Conservation (phyloP, 768 basidiomycete genomes). For the Pleurotus tuoliensis region DNA sequence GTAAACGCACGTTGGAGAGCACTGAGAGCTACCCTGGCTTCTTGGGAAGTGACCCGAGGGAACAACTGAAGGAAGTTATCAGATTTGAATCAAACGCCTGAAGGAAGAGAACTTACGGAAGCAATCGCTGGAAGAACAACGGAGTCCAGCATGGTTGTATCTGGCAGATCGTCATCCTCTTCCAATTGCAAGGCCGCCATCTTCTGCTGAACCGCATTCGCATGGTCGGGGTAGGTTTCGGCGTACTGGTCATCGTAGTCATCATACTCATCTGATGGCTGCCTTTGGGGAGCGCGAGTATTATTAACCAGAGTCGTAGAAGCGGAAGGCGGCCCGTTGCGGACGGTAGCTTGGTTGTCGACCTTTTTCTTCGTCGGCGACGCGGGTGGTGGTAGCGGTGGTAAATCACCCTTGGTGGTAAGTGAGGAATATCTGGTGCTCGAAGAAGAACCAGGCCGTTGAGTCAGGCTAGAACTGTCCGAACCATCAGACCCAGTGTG, state of each 20-base stretch:
- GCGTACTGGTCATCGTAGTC: slow-evolving; percentile 58
- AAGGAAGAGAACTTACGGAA: slow-evolving; percentile 56
- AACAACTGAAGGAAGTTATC: slow-evolving; percentile 61
- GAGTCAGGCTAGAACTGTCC: slow-evolving; percentile 13
- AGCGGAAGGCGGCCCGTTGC: slow-evolving; percentile 34
- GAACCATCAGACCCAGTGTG: slow-evolving; percentile 34
- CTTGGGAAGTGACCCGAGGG: slow-evolving; percentile 88
- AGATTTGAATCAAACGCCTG: slow-evolving; percentile 2
- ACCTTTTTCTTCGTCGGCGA: slow-evolving; percentile 35
- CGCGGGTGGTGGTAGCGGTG: slow-evolving; percentile 46
- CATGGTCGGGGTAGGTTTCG: slow-evolving; percentile 43
- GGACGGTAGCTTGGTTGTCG: slow-evolving; percentile 66
- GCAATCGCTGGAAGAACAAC: slow-evolving; percentile 96
- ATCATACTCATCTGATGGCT: slow-evolving; percentile 62
- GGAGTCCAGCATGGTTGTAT: slow-evolving; percentile 92
- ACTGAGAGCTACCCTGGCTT: slow-evolving; percentile 82
- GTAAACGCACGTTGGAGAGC: slow-evolving; percentile 89
- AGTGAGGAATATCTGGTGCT: slow-evolving; percentile 37
- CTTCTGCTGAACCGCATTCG: slow-evolving; percentile 44
- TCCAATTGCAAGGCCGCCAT: slow-evolving; percentile 33
- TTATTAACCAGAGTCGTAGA: slow-evolving; percentile 14
- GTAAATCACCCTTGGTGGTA: slow-evolving; percentile 55
- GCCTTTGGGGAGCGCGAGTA: slow-evolving; percentile 32
- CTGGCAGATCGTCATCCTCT: slow-evolving; percentile 62
- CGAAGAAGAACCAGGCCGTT: slow-evolving; percentile 21